Evolutionary conservation across 768 basidiomycete genomes (phyloP).

Genomic region (Serendipita sp.): DNA sequence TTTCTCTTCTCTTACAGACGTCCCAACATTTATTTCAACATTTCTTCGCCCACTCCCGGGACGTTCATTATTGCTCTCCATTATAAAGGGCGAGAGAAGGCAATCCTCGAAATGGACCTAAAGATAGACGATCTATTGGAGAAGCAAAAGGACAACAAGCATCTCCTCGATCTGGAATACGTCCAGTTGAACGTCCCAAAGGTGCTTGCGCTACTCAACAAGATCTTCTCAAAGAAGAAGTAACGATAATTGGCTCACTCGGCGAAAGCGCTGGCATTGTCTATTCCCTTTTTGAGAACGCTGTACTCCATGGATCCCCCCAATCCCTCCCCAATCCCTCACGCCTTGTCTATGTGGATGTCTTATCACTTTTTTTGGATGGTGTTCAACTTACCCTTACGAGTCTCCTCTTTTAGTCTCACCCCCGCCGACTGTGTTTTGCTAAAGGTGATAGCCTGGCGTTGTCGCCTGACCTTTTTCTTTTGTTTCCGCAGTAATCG

Average conservation of each 20-base stretch:
- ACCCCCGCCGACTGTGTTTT: no score
- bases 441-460: no score
- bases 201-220: slow-evolving; percentile 79
- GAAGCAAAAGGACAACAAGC: slow-evolving; percentile 99
- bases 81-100: slow-evolving; percentile 97
- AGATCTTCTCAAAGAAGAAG: slow-evolving; percentile 72
- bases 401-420: background rate
- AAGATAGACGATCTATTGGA: slow-evolving; percentile 97
- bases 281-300: no score
- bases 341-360: background rate
- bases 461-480: no score
- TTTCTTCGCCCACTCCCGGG: slow-evolving; percentile 92
- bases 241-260: background rate
- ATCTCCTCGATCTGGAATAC: slow-evolving; percentile 90
- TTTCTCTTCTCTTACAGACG: slow-evolving; percentile 33
- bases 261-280: no score
- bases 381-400: background rate
- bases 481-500: no score
- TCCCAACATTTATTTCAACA: slow-evolving; percentile 97
- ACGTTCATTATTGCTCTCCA: slow-evolving; percentile 98
- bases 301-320: no score
- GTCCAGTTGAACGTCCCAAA: slow-evolving; percentile 95
- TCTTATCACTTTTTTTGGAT: background rate
- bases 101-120: slow-evolving; percentile 97
- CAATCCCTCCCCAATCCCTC: background rate